Evolutionary conservation across 2,329 filamentous ascomycete genomes (phyloP), one percentile per base, ranked within the genome.

Genomic region (Samsoniella hepiali): DNA sequence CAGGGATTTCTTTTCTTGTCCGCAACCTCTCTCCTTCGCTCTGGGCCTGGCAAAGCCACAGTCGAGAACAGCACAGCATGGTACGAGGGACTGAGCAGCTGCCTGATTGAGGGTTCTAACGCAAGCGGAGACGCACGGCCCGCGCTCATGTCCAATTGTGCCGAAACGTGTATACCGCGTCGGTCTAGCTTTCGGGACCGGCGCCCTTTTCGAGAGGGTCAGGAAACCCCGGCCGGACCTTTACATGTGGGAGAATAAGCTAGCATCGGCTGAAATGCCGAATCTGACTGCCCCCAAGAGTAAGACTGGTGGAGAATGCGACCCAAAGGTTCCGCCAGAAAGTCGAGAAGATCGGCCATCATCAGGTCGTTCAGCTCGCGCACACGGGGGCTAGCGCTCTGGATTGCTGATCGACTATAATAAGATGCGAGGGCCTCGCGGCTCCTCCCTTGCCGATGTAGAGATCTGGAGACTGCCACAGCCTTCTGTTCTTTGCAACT

Each of bases 111-210:
- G 42, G 49, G 22, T 50, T 57, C 27, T 40, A 15, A 11, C 38
- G 29, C 27, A 10, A 38, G 59, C 59, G 59, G 51, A 45, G 59
- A 34, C 50, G 44, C 22, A 13, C 29, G 34, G 27, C 9, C 44
- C 36, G 38, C 8, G 42, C 29, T 29, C 34, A 49, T 32, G n/a
- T 40, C 60, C 60, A 62, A 62, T 62, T 57, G 34, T 32, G 60
- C 44, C 10, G 50, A 34, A 62, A 62, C 60, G 60, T 62, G 60
- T 51, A 17, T 6, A 8, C 32, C 34, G 17, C 36, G 29, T 62
- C 58, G 58, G 58, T 62, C 58, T 62, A 54, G 58, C 22, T 45
- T 57, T 57, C 31, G 51, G 60, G 22, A 49, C 44, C 51, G n/a
- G 51, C 38, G 22, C 29, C 36, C 17, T 47, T 44, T 36, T 44